phyloP scores from a whole-genome alignment of 495 filamentous ascomycete species.

The Penicillium flavigenum region DNA sequence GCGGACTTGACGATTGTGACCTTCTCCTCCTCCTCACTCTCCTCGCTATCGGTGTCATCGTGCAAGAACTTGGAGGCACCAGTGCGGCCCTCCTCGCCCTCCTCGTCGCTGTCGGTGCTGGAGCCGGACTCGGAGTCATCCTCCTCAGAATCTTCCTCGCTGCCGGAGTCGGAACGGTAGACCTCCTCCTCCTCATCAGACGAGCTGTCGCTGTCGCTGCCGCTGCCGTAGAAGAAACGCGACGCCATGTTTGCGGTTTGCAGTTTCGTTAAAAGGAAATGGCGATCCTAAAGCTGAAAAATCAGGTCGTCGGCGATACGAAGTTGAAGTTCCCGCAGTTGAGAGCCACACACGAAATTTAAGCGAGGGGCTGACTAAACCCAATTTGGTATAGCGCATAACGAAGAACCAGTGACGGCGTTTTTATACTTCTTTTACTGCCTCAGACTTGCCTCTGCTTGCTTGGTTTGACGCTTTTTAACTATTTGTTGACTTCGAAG shows the following conservation, averaged over 20 bases:
- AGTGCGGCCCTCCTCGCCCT: conserved; percentile 61
- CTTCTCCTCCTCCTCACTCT: conserved; percentile 78
- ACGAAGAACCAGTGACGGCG: conserved; percentile 5
- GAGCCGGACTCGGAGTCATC: conserved; percentile 41
- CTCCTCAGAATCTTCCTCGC: conserved; percentile 81
- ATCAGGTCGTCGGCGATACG: conserved; percentile 29
- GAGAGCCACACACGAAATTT: conserved; percentile 54
- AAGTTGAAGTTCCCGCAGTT: conserved; percentile 39
- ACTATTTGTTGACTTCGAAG: neutral
- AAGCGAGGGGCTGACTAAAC: conserved; percentile 51
- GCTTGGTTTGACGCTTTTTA: neutral
- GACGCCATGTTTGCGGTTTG: conserved; percentile 53
- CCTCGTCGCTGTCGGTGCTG: conserved; percentile 60
- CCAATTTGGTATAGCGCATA: conserved; percentile 27
- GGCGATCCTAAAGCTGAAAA: conserved; percentile 30
- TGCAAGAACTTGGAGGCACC: conserved; percentile 80
- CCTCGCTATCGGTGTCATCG: conserved; percentile 73
- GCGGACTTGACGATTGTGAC: conserved; percentile 89
- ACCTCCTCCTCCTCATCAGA: conserved; percentile 91
- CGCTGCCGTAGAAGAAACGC: conserved; percentile 93
- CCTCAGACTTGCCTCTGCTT: neutral
- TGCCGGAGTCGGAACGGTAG: conserved; percentile 72
- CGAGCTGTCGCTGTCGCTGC: conserved; percentile 77
- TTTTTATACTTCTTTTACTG: conserved; percentile 6
- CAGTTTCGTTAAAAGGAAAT: conserved; percentile 21